phyloP scores from a whole-genome alignment of 1,284 basidiomycete species.

The Heterobasidion irregulare region DNA sequence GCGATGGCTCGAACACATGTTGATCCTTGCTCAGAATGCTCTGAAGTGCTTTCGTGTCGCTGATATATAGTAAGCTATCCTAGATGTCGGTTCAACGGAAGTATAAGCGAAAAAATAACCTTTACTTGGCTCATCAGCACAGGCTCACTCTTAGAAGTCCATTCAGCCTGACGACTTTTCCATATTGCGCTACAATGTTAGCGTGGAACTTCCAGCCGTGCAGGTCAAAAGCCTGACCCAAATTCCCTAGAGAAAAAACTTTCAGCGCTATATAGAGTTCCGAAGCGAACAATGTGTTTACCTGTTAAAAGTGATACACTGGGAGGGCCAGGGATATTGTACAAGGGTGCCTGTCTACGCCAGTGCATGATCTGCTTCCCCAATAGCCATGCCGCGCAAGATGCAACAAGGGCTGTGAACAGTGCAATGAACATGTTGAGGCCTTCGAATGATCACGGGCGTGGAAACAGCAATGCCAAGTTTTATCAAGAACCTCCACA shows the following conservation, averaged over 20 bases:
- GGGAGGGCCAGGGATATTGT: not conserved
- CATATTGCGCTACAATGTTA: conserved; percentile 13
- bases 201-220: conserved; percentile 13
- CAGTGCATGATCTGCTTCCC: not conserved
- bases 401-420: too few relatives aligned
- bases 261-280: too few relatives aligned
- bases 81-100: not conserved
- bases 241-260: conserved; percentile 6
- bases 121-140: not conserved
- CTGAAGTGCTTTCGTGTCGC: conserved; percentile 19
- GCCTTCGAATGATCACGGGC: too few relatives aligned
- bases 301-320: not conserved
- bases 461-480: too few relatives aligned
- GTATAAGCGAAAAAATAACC: not conserved
- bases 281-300: not conserved
- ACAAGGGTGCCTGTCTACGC: not conserved
- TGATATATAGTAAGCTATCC: conserved; percentile 13
- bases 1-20: conserved; percentile 18
- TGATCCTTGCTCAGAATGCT: conserved; percentile 24
- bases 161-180: conserved; percentile 10
- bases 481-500: too few relatives aligned
- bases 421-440: too few relatives aligned
- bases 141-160: conserved; percentile 9
- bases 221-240: conserved; percentile 6
- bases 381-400: too few relatives aligned